Evolutionary conservation across 768 basidiomycete genomes (phyloP), one percentile per base, ranked within the genome.

Genomic region (Collybia mongolica): DNA sequence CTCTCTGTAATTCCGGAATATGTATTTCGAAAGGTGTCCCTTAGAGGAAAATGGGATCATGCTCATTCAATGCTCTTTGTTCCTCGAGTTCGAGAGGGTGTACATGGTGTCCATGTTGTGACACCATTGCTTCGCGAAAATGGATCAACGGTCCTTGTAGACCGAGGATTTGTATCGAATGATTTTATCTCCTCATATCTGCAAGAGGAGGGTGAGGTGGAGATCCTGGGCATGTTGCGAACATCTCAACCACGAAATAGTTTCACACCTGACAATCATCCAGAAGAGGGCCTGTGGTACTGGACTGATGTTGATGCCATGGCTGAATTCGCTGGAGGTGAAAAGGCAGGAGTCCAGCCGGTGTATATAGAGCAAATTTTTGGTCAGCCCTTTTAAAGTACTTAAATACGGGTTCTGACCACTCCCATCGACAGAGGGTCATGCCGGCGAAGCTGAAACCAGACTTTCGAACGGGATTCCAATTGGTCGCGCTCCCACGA

Each of bases 341-440:
- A 84, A 49, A 63, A 70, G 5, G 81, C 79, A 17, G 73, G 77
- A 38, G 86, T 96, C 1, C 94, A 96, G 60, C 89, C 92, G 26
- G 93, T 98, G 0, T 82, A 92, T 53, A 72, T 98, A 3, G 96
- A 99, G 64, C 84, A 90, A 60, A 88, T 97, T 41, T 97, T 95
- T 60, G 85, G 96, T 95, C 51, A 56, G 87, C 56, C 4, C 6
- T 43, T 32, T 9, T 2, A 40, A 5, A 28, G 3, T 19, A 11
- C 37, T 36, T 41, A 26, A 12, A 36, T 20, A 17, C 12, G n/a
- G 8, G 28, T 24, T 14, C 19, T 24, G 20, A 39, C 6, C 20
- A 51, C 39, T 40, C 42, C 42, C 19, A 17, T 56, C 56, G 51
- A 17, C 60, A 98, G 96, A 91, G 64, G 93, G 93, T 18, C 86